Evolutionary conservation across 768 basidiomycete genomes (phyloP).

Genomic region (Leucosporidium scottii): DNA sequence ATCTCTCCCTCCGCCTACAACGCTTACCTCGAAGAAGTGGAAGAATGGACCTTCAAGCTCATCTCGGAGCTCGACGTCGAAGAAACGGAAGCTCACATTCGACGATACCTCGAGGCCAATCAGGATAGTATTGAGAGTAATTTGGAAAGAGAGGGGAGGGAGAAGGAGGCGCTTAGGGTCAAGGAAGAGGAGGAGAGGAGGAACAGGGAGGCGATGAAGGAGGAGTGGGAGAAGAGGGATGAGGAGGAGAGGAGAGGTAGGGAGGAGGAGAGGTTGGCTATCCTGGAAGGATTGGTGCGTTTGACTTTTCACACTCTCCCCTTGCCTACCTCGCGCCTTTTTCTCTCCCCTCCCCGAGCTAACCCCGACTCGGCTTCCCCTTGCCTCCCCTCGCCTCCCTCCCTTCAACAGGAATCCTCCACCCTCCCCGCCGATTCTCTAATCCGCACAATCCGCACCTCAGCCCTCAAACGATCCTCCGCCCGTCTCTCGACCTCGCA

Average conservation of each 20-base stretch:
- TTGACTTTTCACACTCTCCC: background rate
- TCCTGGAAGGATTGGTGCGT: slow-evolving; percentile 16
- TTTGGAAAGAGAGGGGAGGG: background rate
- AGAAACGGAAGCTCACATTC: background rate
- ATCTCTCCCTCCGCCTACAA: slow-evolving; percentile 70
- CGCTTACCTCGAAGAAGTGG: slow-evolving; percentile 91
- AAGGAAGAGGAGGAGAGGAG: background rate
- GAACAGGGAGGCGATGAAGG: background rate
- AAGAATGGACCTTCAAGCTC: slow-evolving; percentile 59
- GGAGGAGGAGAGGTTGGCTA: slow-evolving; percentile 21
- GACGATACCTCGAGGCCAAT: no score
- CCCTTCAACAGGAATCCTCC: slow-evolving; percentile 11
- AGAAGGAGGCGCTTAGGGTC: background rate
- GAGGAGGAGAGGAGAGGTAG: slow-evolving; percentile 39
- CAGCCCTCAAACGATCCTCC: slow-evolving; percentile 20
- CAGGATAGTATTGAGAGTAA: no score
- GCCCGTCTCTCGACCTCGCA: background rate
- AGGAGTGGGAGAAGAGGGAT: slow-evolving; percentile 12
- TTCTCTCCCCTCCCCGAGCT: background rate
- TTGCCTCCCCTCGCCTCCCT: no score
- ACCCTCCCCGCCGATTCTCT: background rate
- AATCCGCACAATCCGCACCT: slow-evolving; percentile 7
- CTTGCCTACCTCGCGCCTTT: no score
- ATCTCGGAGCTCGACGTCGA: slow-evolving; percentile 23
- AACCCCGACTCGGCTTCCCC: no score